A percentile compares a stretch with the other conserved stretches of the same genome.
Evolutionary conservation across 129 eudicot genomes (phyloP).

Genomic region (Flaveria sonorensis): DNA sequence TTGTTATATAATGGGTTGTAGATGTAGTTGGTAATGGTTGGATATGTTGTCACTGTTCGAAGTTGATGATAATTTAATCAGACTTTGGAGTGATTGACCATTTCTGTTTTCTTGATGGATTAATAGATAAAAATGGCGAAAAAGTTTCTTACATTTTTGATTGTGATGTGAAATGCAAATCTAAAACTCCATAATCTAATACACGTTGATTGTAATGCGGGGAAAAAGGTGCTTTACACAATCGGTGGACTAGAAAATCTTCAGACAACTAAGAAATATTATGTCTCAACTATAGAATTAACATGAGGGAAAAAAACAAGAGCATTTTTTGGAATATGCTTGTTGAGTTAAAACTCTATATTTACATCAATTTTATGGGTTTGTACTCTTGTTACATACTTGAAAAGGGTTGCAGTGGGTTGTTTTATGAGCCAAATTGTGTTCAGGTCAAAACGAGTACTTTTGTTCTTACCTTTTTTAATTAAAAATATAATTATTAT

Average conservation of each 20-base stretch:
- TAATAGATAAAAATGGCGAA: neutral
- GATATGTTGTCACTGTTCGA: slow-evolving; percentile 15
- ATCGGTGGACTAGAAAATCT: slow-evolving; percentile 91
- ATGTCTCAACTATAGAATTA: slow-evolving; percentile 81
- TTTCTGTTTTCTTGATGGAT: neutral
- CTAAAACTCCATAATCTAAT: neutral
- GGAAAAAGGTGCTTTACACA: slow-evolving; percentile 86
- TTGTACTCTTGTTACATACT: too few relatives aligned
- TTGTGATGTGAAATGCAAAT: neutral
- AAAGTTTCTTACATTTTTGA: neutral
- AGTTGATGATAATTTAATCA: neutral
- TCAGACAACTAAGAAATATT: slow-evolving; percentile 87
- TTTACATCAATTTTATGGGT: too few relatives aligned
- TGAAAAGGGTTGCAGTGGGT: too few relatives aligned
- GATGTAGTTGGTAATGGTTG: too few relatives aligned
- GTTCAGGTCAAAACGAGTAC: neutral
- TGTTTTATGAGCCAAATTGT: too few relatives aligned
- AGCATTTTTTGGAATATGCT: slow-evolving; percentile 84
- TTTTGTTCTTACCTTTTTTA: too few relatives aligned
- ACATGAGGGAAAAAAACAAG: slow-evolving; percentile 82
- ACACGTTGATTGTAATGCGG: neutral
- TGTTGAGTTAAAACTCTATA: neutral
- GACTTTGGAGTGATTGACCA: neutral
- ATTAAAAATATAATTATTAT: too few relatives aligned
- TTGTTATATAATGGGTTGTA: too few relatives aligned